Evolutionary conservation across 345 rosid species (phyloP), one percentile per base, ranked within the genome.

Genomic region (Eucalyptus erythrocorys): DNA sequence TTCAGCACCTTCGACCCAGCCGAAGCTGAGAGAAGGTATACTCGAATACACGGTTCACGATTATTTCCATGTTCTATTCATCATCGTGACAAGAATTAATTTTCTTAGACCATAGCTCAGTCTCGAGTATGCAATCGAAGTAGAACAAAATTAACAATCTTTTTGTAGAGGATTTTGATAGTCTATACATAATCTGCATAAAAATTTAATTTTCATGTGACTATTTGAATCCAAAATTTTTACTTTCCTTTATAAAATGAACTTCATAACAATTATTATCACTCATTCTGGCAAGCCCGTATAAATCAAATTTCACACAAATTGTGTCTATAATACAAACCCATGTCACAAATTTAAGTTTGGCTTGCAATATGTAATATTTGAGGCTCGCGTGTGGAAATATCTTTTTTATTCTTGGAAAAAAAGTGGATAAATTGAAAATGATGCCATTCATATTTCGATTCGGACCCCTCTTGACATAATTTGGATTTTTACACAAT

Each of bases 1-100:
- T 94, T 95, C 21, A 92, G 92, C 17, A 94, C 96, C 80, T 91
- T 93, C 4, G 96, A 94, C 86, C 93, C 71, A 5, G 61, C 14
- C 0, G 95, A 94, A 87, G 97, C 96, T 5, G 94, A 94, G 88
- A 90, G 43, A 89, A 93, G 96, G 95, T 94, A 88, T 40, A 27
- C 49, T 43, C 7, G 34, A 79, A 13, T 15, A 14, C 12, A 15
- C 13, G 3, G 11, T 37, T 68, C 45, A 5, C 6, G 3, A 37
- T 37, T 71, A 71, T 37, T 71, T 71, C 81, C 14, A 34, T 71
- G 40, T 71, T 19, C 45, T 19, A 71, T 37, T 19, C 7, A 8
- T 71, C 43, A 10, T 71, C 45, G 11, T 42, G 26, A 71, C 45
- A 34, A 37, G 26, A 21, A 71, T 71, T 37, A 71, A 71, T 37